phyloP scores from a whole-genome alignment of 2,329 filamentous ascomycete genomes.

The Rasamsonia emersonii region DNA sequence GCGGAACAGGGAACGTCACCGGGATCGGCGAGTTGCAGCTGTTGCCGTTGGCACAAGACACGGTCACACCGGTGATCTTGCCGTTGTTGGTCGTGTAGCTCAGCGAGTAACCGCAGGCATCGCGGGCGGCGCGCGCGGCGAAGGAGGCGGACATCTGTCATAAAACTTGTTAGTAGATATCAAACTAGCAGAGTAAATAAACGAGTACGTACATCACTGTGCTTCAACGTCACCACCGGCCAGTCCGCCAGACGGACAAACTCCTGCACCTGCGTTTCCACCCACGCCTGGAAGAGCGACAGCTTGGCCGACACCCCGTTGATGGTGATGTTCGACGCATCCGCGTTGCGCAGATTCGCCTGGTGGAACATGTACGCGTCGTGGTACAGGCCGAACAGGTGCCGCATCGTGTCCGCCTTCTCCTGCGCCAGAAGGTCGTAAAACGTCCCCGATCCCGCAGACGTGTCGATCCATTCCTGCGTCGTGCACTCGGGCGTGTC shows the following conservation, averaged over 20 bases:
- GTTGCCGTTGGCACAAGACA: constrained; percentile 40
- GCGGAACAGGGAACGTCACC: constrained; percentile 44
- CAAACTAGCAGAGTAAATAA: neutral
- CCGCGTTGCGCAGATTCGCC: constrained; percentile 49
- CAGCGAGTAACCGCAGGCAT: constrained; percentile 44
- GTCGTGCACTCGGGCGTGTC: constrained; percentile 48
- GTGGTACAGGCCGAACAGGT: constrained; percentile 48
- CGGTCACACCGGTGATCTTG: constrained; percentile 43
- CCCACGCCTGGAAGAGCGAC: constrained; percentile 51
- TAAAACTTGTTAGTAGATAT: constrained; percentile 1
- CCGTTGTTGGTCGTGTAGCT: constrained; percentile 37
- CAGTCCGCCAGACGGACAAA: constrained; percentile 46
- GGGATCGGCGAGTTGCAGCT: constrained; percentile 45
- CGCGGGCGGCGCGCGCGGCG: constrained; percentile 45
- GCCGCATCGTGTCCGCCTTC: constrained; percentile 45
- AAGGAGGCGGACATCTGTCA: constrained; percentile 40
- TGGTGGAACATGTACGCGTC: constrained; percentile 58
- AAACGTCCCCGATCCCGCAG: constrained; percentile 47
- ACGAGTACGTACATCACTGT: constrained; percentile 39
- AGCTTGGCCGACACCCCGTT: constrained; percentile 40
- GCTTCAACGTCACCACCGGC: constrained; percentile 49
- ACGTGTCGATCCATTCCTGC: constrained; percentile 54
- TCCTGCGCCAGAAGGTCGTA: constrained; percentile 44
- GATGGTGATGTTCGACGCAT: constrained; percentile 39
- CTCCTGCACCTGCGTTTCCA: constrained; percentile 46